Conservation (phyloP, 2,329 filamentous ascomycete species). For the Metarhizium guizhouense region DNA sequence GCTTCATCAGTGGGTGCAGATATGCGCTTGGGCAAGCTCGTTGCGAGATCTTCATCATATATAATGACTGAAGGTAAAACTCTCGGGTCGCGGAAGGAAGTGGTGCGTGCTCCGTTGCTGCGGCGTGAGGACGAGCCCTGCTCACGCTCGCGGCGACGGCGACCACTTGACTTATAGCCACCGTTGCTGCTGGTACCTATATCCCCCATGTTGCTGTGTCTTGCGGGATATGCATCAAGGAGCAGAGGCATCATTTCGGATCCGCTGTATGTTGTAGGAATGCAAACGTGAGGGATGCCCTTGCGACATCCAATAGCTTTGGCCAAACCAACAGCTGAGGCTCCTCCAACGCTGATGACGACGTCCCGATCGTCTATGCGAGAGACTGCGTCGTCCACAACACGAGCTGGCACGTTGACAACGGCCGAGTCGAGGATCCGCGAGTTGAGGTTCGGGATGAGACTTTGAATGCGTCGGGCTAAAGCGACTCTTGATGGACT, state of each 20-base stretch:
- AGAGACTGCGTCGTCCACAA: conserved; percentile 19
- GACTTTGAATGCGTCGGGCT: conserved; percentile 22
- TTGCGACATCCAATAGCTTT: conserved; percentile 45
- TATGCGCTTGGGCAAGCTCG: conserved; percentile 16
- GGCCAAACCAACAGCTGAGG: conserved; percentile 51
- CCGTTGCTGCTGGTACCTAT: neutral
- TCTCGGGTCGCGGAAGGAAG: conserved; percentile 12
- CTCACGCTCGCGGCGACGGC: neutral
- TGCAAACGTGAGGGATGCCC: conserved; percentile 46
- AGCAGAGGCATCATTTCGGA: conserved; percentile 44
- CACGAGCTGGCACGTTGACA: conserved; percentile 17
- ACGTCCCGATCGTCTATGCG: conserved; percentile 37
- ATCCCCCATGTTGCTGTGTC: conserved; percentile 5
- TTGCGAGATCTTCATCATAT: conserved; percentile 28
- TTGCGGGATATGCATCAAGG: conserved; percentile 9
- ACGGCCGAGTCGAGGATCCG: conserved; percentile 24
- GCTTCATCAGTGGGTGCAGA: conserved; percentile 16
- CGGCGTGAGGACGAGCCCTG: neutral
- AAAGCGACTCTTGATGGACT: conserved; percentile 28
- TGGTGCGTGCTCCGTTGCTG: conserved; percentile 7
- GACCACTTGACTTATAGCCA: conserved; percentile 4
- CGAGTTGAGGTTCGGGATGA: conserved; percentile 23
- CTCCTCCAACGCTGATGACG: conserved; percentile 53
- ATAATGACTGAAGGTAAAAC: conserved; percentile 24
- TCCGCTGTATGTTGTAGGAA: conserved; percentile 51